phyloP scores from a whole-genome alignment of 2,329 filamentous ascomycete genomes.

The Chaetomium olivaceum region DNA sequence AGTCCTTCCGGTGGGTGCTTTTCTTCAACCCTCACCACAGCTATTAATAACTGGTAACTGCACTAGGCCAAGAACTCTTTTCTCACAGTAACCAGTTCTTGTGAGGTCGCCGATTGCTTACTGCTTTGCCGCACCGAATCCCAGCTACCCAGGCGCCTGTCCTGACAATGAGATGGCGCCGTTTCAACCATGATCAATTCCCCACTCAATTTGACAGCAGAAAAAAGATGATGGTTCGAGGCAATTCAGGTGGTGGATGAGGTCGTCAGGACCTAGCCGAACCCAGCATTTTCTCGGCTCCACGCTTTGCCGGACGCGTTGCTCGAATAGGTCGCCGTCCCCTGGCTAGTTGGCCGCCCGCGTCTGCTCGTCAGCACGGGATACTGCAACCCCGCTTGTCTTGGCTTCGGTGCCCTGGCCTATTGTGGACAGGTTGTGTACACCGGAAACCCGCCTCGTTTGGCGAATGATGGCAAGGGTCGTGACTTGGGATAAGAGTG shows the following conservation, averaged over 20 bases:
- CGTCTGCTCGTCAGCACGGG: not conserved
- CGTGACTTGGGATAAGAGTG: too few species aligned
- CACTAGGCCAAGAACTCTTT: not conserved
- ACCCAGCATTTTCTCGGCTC: not conserved
- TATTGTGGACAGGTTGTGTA: not conserved
- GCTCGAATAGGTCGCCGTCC: not conserved
- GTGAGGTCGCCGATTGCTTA: not conserved
- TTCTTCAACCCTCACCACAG: not conserved
- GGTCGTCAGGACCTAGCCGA: not conserved
- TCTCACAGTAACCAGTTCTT: not conserved
- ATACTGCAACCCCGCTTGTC: not conserved
- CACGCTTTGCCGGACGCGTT: not conserved
- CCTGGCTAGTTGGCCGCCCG: not conserved
- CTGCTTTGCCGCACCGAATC: not conserved
- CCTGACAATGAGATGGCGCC: not conserved
- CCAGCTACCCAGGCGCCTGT: not conserved
- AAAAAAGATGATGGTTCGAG: not conserved
- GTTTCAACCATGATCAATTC: not conserved
- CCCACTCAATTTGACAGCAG: not conserved
- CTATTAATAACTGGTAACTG: slow-evolving; percentile 2
- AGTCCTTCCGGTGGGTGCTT: too few species aligned
- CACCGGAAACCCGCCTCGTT: not conserved
- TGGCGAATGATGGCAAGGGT: not conserved
- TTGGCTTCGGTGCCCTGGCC: not conserved
- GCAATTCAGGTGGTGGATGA: not conserved